These are phyloP conservation scores for Cyclostephanos invisitatus DNA, from an alignment of 108 stramenopile genomes.

Conservation along the genomic window DNA sequence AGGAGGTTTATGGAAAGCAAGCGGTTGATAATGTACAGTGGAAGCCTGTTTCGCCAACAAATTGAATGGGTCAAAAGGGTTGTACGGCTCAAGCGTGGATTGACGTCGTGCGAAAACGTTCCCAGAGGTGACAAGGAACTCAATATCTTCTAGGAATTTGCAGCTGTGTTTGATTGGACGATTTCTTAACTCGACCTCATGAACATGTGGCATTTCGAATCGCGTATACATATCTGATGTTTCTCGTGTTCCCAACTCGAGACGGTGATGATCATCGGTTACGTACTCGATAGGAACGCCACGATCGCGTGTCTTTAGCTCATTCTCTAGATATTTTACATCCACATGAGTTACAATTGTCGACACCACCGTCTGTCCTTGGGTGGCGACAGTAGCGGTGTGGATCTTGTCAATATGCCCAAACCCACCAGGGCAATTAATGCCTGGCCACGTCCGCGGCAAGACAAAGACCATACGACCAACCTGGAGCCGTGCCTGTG, in stretches of 20 bases:
- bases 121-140: conserved; percentile 47
- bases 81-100: conserved; percentile 23
- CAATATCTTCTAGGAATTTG: conserved; percentile 17
- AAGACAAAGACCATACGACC: conserved; percentile 63
- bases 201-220: not conserved
- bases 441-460: conserved; percentile 69
- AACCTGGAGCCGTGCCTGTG: conserved; percentile 23
- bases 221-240: not conserved
- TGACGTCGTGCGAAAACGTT: conserved; percentile 45
- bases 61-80: conserved; percentile 39
- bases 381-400: not conserved
- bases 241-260: conserved; percentile 1
- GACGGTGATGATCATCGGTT: conserved; percentile 1
- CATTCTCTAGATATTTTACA: conserved; percentile 47
- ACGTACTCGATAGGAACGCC: conserved; percentile 4
- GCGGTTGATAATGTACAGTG: not conserved
- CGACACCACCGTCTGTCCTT: not conserved
- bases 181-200: not conserved
- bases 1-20: conserved; percentile 15
- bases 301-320: not conserved
- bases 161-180: not conserved
- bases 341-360: conserved; percentile 47
- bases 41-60: not conserved
- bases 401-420: conserved; percentile 48
- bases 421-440: conserved; percentile 65